Percentiles rank a stretch among this genome's conserved stretches.
phyloP scores from a whole-genome alignment of 257 asterid species.

The Ophiorrhiza pumila region DNA sequence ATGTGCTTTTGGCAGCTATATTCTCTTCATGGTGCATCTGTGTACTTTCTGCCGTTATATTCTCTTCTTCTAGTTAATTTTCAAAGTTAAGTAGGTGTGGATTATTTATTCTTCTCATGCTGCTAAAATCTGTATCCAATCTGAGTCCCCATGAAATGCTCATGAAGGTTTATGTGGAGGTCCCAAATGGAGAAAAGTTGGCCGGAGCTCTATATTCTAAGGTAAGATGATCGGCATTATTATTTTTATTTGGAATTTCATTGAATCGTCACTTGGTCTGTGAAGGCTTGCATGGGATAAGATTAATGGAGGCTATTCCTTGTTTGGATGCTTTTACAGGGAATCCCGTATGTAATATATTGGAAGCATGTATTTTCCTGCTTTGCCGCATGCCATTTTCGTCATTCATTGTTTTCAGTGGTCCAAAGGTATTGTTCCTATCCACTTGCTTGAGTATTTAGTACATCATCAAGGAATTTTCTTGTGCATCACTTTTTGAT shows the following conservation, averaged over 20 bases:
- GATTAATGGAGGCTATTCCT: conserved; percentile 21
- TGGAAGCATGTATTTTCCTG: conserved; percentile 72
- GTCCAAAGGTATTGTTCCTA: conserved; percentile 62
- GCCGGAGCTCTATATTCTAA: conserved; percentile 83
- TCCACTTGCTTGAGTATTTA: neutral
- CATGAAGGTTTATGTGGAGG: conserved; percentile 88
- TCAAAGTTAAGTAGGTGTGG: neutral
- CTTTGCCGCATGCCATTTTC: conserved; percentile 77
- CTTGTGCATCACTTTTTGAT: neutral
- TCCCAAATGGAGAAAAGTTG: conserved; percentile 68
- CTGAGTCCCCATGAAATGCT: conserved; percentile 21
- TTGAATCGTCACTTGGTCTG: conserved; percentile 15
- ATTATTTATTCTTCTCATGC: neutral
- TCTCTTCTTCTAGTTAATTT: conserved; percentile 1
- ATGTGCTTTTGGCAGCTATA: neutral
- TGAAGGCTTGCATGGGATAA: conserved; percentile 13
- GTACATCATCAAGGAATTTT: neutral
- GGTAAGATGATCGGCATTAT: conserved; percentile 37
- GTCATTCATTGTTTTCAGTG: conserved; percentile 73
- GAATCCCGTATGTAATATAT: conserved; percentile 74
- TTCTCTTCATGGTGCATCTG: neutral
- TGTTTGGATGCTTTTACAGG: conserved; percentile 47
- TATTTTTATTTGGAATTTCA: neutral
- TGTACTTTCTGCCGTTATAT: too few relatives aligned
- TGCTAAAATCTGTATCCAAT: neutral